These are phyloP conservation scores for Neurospora pannonica DNA, from an alignment of 495 filamentous ascomycete genomes.

Conservation along the genomic window DNA sequence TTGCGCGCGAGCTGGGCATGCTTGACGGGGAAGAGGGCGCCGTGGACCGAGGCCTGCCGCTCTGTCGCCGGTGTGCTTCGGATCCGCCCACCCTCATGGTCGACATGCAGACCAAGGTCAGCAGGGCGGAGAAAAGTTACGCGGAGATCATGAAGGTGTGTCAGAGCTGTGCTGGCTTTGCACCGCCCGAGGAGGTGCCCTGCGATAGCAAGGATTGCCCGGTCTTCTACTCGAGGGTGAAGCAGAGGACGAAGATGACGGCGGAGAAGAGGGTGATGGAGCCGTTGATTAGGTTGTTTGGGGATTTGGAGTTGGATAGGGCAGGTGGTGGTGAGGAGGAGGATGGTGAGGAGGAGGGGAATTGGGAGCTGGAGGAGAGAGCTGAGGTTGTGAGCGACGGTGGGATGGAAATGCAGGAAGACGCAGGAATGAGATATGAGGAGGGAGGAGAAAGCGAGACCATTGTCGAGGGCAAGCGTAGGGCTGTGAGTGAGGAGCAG, in stretches of 20 bases:
- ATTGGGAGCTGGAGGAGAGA: neutral
- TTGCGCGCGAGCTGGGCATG: neutral
- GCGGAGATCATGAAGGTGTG: slow-evolving; percentile 66
- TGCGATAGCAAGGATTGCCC: slow-evolving; percentile 91
- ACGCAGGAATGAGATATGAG: neutral
- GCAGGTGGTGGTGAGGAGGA: slow-evolving; percentile 21
- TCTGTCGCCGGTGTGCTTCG: slow-evolving; percentile 57
- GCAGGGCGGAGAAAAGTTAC: slow-evolving; percentile 52
- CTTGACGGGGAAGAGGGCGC: neutral
- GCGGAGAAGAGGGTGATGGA: slow-evolving; percentile 46
- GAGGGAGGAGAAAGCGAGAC: neutral
- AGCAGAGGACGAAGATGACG: slow-evolving; percentile 52
- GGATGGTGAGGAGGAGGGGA: neutral
- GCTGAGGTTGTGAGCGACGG: neutral
- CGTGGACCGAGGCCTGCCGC: slow-evolving; percentile 3
- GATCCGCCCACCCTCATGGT: slow-evolving; percentile 50
- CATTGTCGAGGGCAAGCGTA: neutral
- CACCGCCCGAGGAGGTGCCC: slow-evolving; percentile 62
- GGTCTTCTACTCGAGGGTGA: slow-evolving; percentile 79
- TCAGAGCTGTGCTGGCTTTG: slow-evolving; percentile 66
- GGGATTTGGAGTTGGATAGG: slow-evolving; percentile 30
- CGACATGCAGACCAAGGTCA: slow-evolving; percentile 50
- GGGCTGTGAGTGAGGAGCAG: neutral
- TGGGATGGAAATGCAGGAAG: neutral
- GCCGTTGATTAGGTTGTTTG: slow-evolving; percentile 48